Evolutionary conservation across 164 flowering plant species (phyloP).

Genomic region (Warburgia ugandensis): DNA sequence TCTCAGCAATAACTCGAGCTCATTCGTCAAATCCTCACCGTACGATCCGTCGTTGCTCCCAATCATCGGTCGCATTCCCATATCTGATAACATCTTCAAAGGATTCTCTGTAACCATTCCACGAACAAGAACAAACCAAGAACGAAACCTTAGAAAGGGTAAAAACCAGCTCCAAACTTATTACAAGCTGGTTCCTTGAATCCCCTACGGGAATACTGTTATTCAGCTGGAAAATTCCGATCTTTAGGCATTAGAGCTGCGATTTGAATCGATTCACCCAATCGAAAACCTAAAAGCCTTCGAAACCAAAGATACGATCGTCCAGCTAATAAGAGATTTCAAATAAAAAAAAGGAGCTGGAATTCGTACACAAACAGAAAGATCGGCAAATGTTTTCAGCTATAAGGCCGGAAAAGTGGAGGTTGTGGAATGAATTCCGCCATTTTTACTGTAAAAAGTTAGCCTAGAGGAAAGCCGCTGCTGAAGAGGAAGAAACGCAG

Average conservation of each 20-base stretch:
- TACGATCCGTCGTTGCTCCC: constrained; percentile 27
- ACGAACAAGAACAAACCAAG: background rate
- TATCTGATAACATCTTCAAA: constrained; percentile 42
- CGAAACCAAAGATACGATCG: no score
- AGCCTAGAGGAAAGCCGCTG: background rate
- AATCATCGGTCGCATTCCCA: constrained; percentile 44
- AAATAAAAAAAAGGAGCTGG: no score
- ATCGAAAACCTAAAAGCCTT: constrained; percentile 3
- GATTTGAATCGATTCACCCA: background rate
- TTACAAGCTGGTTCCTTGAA: no score
- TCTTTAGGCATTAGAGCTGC: constrained; percentile 9
- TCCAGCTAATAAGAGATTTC: no score
- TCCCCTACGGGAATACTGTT: background rate
- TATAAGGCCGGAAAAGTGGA: background rate
- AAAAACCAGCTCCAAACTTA: no score
- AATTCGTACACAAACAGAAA: constrained; percentile 1
- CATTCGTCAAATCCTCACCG: constrained; percentile 42
- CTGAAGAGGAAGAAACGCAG: background rate
- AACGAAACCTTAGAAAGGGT: no score
- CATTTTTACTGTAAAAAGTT: constrained; percentile 7
- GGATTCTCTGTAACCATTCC: constrained; percentile 10
- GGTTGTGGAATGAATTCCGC: constrained; percentile 1
- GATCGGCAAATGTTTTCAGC: constrained; percentile 3
- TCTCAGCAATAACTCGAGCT: constrained; percentile 32
- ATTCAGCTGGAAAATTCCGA: constrained; percentile 5